Conservation (phyloP, 495 filamentous ascomycete species). For the Talaromyces stipitatus region DNA sequence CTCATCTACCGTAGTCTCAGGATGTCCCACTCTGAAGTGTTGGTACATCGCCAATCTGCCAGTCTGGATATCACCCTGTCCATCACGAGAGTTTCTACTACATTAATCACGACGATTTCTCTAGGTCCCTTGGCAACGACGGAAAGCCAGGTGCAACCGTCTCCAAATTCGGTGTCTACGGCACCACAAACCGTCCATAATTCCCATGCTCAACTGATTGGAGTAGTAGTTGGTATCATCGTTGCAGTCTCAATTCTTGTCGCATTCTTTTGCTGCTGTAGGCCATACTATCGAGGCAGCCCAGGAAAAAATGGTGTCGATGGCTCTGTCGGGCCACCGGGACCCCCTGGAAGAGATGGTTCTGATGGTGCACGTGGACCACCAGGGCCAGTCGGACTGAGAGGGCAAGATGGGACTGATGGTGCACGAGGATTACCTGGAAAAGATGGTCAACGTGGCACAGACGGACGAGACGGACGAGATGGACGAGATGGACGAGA, state of each 20-base stretch:
- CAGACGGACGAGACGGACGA: not conserved
- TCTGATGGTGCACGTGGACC: not conserved
- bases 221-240: conserved; percentile 3
- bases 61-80: not conserved
- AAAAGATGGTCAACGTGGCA: not conserved
- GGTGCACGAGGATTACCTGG: not conserved
- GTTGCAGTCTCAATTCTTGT: not conserved
- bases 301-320: not conserved
- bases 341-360: not conserved
- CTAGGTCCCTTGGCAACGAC: not conserved
- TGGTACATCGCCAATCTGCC: conserved; percentile 1
- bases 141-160: conserved; percentile 2
- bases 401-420: not conserved
- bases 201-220: conserved; percentile 3
- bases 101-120: not conserved
- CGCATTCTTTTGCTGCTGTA: not conserved
- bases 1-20: not conserved
- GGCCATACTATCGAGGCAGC: not conserved
- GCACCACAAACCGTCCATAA: not conserved
- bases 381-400: not conserved
- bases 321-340: not conserved
- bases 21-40: conserved; percentile 1
- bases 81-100: conserved; percentile 4
- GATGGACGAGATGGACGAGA: not conserved
- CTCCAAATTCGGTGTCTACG: not conserved